Evolutionary conservation across 306 rosid genomes (phyloP).

Genomic region (Medicago arabica): DNA sequence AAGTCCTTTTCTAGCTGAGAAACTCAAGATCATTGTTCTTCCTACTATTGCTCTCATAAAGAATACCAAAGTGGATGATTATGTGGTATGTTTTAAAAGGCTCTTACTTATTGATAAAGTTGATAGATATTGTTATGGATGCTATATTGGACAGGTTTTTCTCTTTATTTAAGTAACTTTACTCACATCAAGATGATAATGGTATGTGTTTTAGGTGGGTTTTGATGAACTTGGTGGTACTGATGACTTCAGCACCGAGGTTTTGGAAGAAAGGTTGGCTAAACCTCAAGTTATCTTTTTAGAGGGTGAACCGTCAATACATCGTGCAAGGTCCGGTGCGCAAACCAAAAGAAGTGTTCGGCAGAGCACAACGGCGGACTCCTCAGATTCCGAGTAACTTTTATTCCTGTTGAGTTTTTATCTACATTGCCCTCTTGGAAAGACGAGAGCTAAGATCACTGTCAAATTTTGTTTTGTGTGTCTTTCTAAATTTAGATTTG

Average conservation of each 20-base stretch:
- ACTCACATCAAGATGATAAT: slow-evolving; percentile 30
- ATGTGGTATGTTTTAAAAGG: slow-evolving; percentile 72
- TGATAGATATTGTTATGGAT: not conserved
- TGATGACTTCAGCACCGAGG: slow-evolving; percentile 92
- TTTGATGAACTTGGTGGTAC: slow-evolving; percentile 97
- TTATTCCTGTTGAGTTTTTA: slow-evolving; percentile 36
- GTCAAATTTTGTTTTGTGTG: not conserved
- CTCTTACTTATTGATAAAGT: not conserved
- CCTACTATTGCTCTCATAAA: slow-evolving; percentile 95
- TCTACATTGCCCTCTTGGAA: slow-evolving; percentile 14
- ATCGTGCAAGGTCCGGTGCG: slow-evolving; percentile 56
- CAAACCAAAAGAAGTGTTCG: slow-evolving; percentile 69
- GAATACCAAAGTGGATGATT: slow-evolving; percentile 94
- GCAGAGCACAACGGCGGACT: slow-evolving; percentile 68
- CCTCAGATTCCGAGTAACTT: slow-evolving; percentile 81
- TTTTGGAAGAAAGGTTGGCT: slow-evolving; percentile 85
- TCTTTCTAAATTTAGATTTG: slow-evolving; percentile 15
- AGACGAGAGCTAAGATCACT: slow-evolving; percentile 13
- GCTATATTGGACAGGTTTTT: slow-evolving; percentile 3
- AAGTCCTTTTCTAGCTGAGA: slow-evolving; percentile 94
- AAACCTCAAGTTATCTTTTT: slow-evolving; percentile 78
- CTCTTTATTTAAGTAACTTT: not conserved
- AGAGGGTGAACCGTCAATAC: slow-evolving; percentile 83
- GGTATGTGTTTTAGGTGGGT: slow-evolving; percentile 70
- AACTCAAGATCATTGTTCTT: slow-evolving; percentile 86